phyloP scores from a whole-genome alignment of 129 eudicot genomes.

The Tagetes patula region DNA sequence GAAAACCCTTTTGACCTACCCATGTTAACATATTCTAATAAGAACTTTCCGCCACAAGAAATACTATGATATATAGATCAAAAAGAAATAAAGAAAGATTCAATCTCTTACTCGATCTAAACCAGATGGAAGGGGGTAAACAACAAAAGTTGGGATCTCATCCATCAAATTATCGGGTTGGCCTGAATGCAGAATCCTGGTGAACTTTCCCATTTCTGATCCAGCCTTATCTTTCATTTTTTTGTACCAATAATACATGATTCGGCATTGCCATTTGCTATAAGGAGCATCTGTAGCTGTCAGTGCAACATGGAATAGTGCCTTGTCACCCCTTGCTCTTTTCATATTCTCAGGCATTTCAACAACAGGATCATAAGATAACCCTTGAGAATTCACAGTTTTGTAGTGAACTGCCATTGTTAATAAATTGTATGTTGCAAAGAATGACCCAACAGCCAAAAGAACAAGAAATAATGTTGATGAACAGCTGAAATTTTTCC shows the following conservation, averaged over 20 bases:
- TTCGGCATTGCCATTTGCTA: conserved; percentile 80
- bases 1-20: not conserved
- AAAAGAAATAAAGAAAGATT: conserved; percentile 7
- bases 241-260: conserved; percentile 75
- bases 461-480: conserved; percentile 46
- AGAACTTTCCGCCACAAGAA: not conserved
- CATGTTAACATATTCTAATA: not conserved
- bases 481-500: conserved; percentile 43
- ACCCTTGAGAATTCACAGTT: conserved; percentile 22
- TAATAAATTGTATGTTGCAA: conserved; percentile 58
- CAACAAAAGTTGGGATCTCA: conserved; percentile 68
- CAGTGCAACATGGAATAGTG: conserved; percentile 59
- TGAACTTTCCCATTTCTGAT: conserved; percentile 74
- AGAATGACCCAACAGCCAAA: conserved; percentile 52
- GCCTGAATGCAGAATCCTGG: conserved; percentile 69
- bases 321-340: conserved; percentile 36
- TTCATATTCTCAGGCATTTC: conserved; percentile 52
- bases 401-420: conserved; percentile 44
- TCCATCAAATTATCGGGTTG: conserved; percentile 62
- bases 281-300: conserved; percentile 82
- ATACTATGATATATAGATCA: not conserved
- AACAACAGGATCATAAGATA: conserved; percentile 53
- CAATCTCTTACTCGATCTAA: conserved; percentile 61
- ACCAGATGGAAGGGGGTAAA: conserved; percentile 72
- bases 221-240: conserved; percentile 52